These are phyloP conservation scores for Cladosporium colombiae DNA, from an alignment of 2,329 filamentous ascomycete species.

Conservation along the genomic window DNA sequence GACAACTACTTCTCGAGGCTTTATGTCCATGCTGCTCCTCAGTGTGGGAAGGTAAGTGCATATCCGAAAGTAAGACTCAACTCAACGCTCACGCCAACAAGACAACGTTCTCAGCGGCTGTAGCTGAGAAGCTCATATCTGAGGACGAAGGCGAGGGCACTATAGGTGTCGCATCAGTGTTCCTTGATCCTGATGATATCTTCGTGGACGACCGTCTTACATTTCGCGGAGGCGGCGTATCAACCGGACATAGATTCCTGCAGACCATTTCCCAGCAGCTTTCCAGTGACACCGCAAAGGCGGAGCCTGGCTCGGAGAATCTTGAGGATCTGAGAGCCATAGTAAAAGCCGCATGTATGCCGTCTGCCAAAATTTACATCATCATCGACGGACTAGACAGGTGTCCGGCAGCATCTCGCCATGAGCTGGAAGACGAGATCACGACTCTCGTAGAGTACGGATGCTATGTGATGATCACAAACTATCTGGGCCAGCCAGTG, in stretches of 20 bases:
- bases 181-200: not conserved
- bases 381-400: not conserved
- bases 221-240: not conserved
- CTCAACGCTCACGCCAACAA: not conserved
- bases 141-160: not conserved
- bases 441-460: not conserved
- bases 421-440: not conserved
- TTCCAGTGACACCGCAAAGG: not conserved
- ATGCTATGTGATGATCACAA: not conserved
- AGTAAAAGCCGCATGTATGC: not conserved
- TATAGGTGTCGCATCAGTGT: not conserved
- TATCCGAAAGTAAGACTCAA: not conserved
- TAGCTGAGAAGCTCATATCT: not conserved
- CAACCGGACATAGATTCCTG: not conserved
- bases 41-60: not conserved
- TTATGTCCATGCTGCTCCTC: not conserved
- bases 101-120: not conserved
- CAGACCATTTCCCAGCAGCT: not conserved
- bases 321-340: not conserved
- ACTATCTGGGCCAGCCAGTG: not conserved
- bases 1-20: not conserved
- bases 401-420: not conserved
- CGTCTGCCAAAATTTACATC: not conserved
- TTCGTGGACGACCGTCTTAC: not conserved
- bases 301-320: not conserved